Conservation (phyloP, 345 rosid genomes). For the Eucalyptus shirleyi region DNA sequence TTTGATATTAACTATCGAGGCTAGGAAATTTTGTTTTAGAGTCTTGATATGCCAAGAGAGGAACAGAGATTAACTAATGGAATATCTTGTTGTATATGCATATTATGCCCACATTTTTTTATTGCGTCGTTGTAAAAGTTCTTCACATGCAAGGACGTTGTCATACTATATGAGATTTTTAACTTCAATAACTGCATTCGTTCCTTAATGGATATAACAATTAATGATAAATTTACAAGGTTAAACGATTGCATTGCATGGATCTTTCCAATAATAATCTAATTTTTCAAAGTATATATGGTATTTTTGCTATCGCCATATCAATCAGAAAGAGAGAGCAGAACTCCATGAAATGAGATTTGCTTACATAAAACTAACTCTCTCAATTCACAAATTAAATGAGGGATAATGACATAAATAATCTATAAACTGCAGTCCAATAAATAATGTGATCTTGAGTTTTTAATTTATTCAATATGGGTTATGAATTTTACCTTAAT, state of each 20-base stretch:
- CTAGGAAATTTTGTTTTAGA: background rate
- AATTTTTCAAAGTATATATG: background rate
- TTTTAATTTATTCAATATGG: background rate
- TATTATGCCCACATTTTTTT: background rate
- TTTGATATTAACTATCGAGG: background rate
- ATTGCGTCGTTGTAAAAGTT: background rate
- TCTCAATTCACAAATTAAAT: background rate
- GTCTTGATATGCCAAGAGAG: background rate
- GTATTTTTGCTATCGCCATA: background rate
- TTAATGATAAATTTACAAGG: background rate
- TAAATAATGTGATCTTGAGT: fast-evolving
- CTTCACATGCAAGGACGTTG: background rate
- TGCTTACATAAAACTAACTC: background rate
- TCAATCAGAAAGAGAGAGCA: background rate
- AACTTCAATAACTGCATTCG: background rate
- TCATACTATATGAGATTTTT: background rate
- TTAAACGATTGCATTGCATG: background rate
- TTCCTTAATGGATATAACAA: background rate
- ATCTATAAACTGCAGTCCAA: fast-evolving
- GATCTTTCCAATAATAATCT: background rate
- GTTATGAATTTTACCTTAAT: no score
- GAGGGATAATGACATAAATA: no score
- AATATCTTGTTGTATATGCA: background rate
- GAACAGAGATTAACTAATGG: background rate
- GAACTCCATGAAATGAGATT: background rate